phyloP scores from a whole-genome alignment of 73 alveolate genomes.

The Stentor roeselii region DNA sequence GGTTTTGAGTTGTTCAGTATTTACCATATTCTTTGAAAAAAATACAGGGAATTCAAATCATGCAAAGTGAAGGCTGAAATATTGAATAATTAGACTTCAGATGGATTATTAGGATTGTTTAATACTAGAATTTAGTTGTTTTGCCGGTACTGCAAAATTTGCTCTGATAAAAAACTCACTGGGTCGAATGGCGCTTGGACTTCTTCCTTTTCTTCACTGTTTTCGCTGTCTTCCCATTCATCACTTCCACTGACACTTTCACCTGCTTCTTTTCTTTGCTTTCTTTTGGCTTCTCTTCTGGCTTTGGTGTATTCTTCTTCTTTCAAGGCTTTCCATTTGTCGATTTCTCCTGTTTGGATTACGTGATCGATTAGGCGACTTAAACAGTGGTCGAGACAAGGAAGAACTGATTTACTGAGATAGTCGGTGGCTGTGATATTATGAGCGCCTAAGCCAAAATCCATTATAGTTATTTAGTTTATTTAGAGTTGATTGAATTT shows the following conservation, averaged over 20 bases:
- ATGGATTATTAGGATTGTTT: no score
- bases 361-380: background rate
- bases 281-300: conserved; percentile 9
- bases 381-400: background rate
- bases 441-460: background rate
- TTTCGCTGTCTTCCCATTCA: conserved; percentile 22
- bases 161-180: background rate
- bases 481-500: no score
- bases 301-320: background rate
- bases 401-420: background rate
- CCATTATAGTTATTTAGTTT: no score
- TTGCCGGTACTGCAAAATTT: background rate
- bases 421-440: conserved; percentile 16
- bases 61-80: no score
- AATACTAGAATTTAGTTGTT: no score
- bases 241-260: conserved; percentile 27
- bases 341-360: background rate
- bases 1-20: no score
- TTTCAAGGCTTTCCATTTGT: conserved; percentile 9
- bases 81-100: no score
- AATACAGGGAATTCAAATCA: no score
- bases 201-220: conserved; percentile 1
- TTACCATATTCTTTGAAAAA: no score
- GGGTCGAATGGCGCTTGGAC: conserved; percentile 1
- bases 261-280: conserved; percentile 1